Evolutionary conservation across 1,284 basidiomycete genomes (phyloP), one percentile per base, ranked within the genome.

Genomic region (Coriolopsis trogii): DNA sequence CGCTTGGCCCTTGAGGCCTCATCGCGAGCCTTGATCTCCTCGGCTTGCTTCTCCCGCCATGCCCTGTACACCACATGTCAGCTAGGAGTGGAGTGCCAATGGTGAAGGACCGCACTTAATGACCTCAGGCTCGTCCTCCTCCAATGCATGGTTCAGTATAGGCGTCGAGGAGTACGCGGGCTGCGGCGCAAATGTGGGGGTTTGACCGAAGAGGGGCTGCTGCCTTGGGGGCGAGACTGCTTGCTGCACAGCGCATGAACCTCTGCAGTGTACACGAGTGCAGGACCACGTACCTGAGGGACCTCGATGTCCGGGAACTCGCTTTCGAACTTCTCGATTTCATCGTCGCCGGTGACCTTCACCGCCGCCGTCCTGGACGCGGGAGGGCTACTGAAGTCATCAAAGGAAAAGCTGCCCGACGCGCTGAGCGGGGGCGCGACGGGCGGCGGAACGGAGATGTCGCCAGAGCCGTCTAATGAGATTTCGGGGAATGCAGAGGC

Each of bases 31-130:
- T 81, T 84, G 61, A 99, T 96, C 66, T 95, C 93, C 41, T 83
- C 88, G 12, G 84, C 85, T 67, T 98, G 95, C 63, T 84, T 83
- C 68, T 87, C 89, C 44, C 91, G 84, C 97, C 97, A 99, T 66
- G 85, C 76, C 63, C 93, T 95, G 30, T 7, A 30, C 29, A 46
- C 42, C 16, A 26, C 44, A 34, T 40, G 43, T 29, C 41, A 29
- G 29, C 26, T 24, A 21, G 44, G 18, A 15, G 10, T 7, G 15
- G 8, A 25, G n/a, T 16, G 12, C 12, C 10, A 16, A 21, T 6
- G 4, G 9, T 9, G 12, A 6, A 9, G n/a, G 18, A 23, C 70
- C 81, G 46, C 59, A 90, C 89, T 81, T 88, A 77, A 96, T 94
- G 28, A 92, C 90, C 64, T 95, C 84, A 0, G 93, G 90, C 66